Evolutionary conservation across 345 rosid species (phyloP).

Genomic region (Eucalyptus marginata): DNA sequence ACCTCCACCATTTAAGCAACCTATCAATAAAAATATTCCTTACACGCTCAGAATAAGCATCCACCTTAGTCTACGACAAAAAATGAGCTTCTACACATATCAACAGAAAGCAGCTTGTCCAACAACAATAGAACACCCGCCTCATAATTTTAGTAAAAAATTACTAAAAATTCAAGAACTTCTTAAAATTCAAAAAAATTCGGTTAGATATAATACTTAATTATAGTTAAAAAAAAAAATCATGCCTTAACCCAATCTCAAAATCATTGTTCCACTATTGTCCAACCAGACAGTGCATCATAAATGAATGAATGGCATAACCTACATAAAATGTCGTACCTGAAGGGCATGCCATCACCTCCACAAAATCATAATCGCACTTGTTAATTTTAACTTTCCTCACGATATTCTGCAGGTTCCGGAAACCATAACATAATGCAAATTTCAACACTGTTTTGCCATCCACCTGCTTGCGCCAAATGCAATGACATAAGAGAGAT

Average conservation of each 20-base stretch:
- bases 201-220: neutral
- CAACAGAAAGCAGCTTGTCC: neutral
- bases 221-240: neutral
- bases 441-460: slow-evolving; percentile 66
- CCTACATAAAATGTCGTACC: slow-evolving; percentile 20
- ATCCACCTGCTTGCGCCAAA: slow-evolving; percentile 42
- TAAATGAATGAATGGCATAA: neutral
- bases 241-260: neutral
- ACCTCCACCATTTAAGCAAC: slow-evolving; percentile 94
- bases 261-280: neutral
- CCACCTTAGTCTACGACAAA: neutral
- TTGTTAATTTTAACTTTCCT: slow-evolving; percentile 60
- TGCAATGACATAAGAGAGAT: neutral
- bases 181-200: neutral
- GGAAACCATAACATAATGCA: slow-evolving; percentile 89
- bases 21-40: slow-evolving; percentile 11
- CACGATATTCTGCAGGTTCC: slow-evolving; percentile 83
- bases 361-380: slow-evolving; percentile 90
- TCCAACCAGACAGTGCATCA: neutral
- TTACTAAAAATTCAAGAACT: neutral
- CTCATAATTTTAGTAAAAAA: too few species aligned
- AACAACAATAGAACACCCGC: neutral
- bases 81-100: neutral
- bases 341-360: slow-evolving; percentile 99
- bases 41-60: neutral